A percentile compares a stretch with the other conserved stretches of the same genome.
These are phyloP conservation scores for Boletus vermiculosoides DNA, from an alignment of 768 basidiomycete genomes.

Conservation along the genomic window DNA sequence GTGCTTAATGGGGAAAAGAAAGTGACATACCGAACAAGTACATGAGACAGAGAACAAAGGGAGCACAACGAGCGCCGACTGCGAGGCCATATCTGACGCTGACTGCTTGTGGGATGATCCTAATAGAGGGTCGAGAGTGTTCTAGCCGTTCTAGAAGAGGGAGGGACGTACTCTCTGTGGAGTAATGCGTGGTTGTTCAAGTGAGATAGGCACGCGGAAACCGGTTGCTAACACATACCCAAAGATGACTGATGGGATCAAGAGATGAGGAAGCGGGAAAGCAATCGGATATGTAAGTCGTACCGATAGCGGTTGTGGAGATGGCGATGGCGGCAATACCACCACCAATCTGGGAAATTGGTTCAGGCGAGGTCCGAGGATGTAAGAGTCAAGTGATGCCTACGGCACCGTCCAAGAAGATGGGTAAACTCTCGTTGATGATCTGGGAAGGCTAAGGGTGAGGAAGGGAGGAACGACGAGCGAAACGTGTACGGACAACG, in stretches of 20 bases:
- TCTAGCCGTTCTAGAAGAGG: neutral
- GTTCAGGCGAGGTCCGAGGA: conserved; percentile 54
- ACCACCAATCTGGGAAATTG: conserved; percentile 49
- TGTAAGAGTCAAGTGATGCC: conserved; percentile 39
- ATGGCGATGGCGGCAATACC: conserved; percentile 74
- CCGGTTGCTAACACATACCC: conserved; percentile 49
- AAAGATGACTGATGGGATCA: conserved; percentile 60
- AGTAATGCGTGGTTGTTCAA: neutral
- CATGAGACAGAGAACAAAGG: conserved; percentile 73
- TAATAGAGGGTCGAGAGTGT: conserved; percentile 21
- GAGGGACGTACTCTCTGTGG: conserved; percentile 37
- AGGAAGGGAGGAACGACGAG: neutral
- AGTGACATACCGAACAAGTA: conserved; percentile 45
- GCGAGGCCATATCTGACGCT: conserved; percentile 75
- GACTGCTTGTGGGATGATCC: conserved; percentile 72
- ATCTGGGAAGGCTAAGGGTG: conserved; percentile 46
- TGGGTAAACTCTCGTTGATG: conserved; percentile 80
- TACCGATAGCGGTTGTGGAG: conserved; percentile 61
- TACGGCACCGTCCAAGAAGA: conserved; percentile 74
- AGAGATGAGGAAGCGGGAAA: neutral
- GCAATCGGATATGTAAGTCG: conserved; percentile 17
- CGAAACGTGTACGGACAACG: conserved; percentile 52
- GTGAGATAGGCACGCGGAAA: neutral
- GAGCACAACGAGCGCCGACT: conserved; percentile 77
- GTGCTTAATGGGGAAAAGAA: neutral